These are phyloP conservation scores for Talaromyces albobiverticillius DNA, from an alignment of 2,329 filamentous ascomycete species.

Conservation along the genomic window DNA sequence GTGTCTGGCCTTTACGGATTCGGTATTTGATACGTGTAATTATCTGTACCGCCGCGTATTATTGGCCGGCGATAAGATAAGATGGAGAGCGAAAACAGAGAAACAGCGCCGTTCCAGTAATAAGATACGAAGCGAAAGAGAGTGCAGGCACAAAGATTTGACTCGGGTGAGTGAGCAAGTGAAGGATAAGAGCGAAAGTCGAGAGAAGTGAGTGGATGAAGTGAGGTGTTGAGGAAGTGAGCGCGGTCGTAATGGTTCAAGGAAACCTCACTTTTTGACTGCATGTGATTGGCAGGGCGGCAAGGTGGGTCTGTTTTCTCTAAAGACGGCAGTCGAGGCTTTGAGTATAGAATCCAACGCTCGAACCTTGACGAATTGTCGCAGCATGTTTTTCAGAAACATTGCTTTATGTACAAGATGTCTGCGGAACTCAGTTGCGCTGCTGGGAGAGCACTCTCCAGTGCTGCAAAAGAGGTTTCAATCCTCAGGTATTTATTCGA, in stretches of 20 bases:
- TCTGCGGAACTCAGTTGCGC: conserved; percentile 38
- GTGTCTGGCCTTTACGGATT: conserved; percentile 37
- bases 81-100: too few relatives aligned
- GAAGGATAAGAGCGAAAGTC: too few relatives aligned
- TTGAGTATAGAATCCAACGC: too few relatives aligned
- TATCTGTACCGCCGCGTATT: neutral
- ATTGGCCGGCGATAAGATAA: conserved; percentile 1
- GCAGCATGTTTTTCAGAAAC: conserved; percentile 15
- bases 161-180: too few relatives aligned
- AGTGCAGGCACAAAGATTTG: too few relatives aligned
- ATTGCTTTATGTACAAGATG: conserved; percentile 47
- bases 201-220: too few relatives aligned
- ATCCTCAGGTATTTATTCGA: conserved; percentile 25
- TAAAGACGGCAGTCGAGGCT: neutral
- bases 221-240: too few relatives aligned
- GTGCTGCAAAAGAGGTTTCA: conserved; percentile 23
- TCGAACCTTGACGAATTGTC: too few relatives aligned
- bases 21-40: conserved; percentile 18
- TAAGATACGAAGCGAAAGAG: too few relatives aligned
- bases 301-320: neutral
- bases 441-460: conserved; percentile 24
- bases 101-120: too few relatives aligned
- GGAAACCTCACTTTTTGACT: too few relatives aligned
- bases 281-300: neutral
- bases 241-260: too few relatives aligned